Evolutionary conservation across 1,284 basidiomycete species (phyloP).

Genomic region (Fistulinella cinereoalba): DNA sequence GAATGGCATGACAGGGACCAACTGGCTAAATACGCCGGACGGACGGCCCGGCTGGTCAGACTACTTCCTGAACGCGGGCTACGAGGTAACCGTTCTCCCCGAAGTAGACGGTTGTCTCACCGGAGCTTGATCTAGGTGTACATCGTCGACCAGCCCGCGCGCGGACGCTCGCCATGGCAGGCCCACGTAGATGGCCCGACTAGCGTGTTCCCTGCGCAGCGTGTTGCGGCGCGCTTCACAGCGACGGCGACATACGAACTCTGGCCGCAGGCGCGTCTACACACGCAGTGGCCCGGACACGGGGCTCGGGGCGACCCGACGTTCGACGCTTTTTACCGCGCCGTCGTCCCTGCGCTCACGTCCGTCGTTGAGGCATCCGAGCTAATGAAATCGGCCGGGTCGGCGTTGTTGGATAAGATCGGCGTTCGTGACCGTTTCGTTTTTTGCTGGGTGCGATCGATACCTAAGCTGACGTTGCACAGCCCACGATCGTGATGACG

Average conservation of each 20-base stretch:
- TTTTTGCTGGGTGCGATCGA: background rate
- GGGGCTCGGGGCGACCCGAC: conserved; percentile 43
- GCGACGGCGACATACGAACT: conserved; percentile 39
- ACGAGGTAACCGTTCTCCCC: conserved; percentile 35
- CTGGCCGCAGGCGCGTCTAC: conserved; percentile 47
- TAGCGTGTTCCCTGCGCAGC: conserved; percentile 30
- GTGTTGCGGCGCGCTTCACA: conserved; percentile 44
- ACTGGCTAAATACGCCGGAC: conserved; percentile 50
- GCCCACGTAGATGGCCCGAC: conserved; percentile 39
- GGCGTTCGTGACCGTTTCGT: conserved; percentile 21
- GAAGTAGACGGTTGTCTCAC: conserved; percentile 1
- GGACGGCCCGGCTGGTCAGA: conserved; percentile 50
- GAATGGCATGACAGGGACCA: conserved; percentile 48
- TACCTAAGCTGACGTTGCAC: background rate
- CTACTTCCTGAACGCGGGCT: conserved; percentile 46
- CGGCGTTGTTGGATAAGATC: conserved; percentile 29
- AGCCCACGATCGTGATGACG: conserved; percentile 46
- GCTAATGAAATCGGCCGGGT: conserved; percentile 29
- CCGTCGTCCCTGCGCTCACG: conserved; percentile 29
- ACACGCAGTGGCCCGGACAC: conserved; percentile 52
- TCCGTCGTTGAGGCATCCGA: conserved; percentile 27
- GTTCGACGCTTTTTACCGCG: conserved; percentile 46
- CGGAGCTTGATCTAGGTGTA: conserved; percentile 37
- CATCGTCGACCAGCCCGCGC: conserved; percentile 49
- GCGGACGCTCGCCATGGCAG: conserved; percentile 49